These are phyloP conservation scores for Tolypocladium endophyticum DNA, from an alignment of 2,329 filamentous ascomycete genomes.

Conservation along the genomic window DNA sequence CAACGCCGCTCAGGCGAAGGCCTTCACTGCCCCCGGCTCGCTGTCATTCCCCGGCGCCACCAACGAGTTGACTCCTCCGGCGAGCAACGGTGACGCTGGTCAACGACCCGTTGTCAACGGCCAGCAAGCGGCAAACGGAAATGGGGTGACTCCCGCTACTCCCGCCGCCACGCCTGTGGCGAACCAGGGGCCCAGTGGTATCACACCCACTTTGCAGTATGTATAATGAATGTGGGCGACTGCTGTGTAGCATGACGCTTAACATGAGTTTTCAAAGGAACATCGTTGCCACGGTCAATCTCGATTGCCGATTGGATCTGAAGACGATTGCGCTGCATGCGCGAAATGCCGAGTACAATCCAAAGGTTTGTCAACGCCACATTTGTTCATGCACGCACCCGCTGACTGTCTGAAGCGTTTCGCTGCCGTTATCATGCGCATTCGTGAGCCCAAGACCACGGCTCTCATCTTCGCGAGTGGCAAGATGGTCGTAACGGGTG, in stretches of 20 bases:
- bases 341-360: constrained; percentile 97
- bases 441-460: constrained; percentile 96
- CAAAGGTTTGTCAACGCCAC: constrained; percentile 59
- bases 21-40: constrained; percentile 85
- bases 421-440: constrained; percentile 98
- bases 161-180: constrained; percentile 86
- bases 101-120: constrained; percentile 29
- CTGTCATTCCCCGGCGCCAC: constrained; percentile 83
- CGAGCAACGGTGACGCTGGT: constrained; percentile 51
- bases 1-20: constrained; percentile 87
- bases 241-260: constrained; percentile 36
- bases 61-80: constrained; percentile 72
- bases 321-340: constrained; percentile 99
- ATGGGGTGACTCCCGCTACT: constrained; percentile 78
- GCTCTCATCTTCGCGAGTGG: constrained; percentile 95
- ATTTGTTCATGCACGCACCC: not conserved
- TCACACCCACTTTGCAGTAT: constrained; percentile 94
- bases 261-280: constrained; percentile 59
- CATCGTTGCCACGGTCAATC: constrained; percentile 97
- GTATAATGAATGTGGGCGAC: constrained; percentile 42
- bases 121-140: constrained; percentile 52
- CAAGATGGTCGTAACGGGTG: constrained; percentile 99
- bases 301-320: constrained; percentile 92
- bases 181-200: constrained; percentile 71
- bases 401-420: constrained; percentile 59